Evolutionary conservation across 352 stramenopile species (phyloP).

Genomic region (Globisporangium takayamanum): DNA sequence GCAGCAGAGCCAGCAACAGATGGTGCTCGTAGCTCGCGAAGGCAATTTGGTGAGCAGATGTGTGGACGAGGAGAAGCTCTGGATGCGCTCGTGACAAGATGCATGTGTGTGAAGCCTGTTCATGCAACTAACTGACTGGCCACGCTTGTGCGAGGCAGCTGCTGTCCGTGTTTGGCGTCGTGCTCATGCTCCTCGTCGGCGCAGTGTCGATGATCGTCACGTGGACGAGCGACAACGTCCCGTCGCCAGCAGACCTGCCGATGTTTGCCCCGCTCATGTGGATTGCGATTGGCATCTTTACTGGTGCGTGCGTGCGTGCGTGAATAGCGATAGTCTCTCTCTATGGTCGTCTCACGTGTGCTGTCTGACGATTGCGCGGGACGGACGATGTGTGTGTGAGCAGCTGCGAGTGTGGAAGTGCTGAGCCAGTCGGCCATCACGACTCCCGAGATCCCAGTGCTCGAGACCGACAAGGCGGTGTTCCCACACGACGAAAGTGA

Average conservation of each 20-base stretch:
- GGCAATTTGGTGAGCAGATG: conserved; percentile 38
- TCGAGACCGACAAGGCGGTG: conserved; percentile 49
- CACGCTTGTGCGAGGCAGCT: conserved; percentile 22
- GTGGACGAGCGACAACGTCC: conserved; percentile 45
- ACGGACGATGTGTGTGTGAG: not conserved
- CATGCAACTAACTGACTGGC: not conserved
- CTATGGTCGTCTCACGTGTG: not conserved
- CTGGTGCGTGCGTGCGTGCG: conserved; percentile 22
- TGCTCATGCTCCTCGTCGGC: conserved; percentile 62
- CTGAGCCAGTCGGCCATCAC: conserved; percentile 20
- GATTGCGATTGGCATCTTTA: conserved; percentile 75
- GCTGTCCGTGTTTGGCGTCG: conserved; percentile 57
- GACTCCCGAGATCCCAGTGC: conserved; percentile 25
- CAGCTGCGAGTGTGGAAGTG: conserved; percentile 47
- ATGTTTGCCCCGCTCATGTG: conserved; percentile 81
- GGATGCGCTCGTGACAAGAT: not conserved
- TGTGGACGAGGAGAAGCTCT: not conserved
- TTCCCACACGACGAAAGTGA: conserved; percentile 49
- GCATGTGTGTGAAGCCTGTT: not conserved
- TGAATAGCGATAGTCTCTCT: not conserved
- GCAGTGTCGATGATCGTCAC: conserved; percentile 49
- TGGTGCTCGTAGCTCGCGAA: conserved; percentile 32
- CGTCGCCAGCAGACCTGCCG: conserved; percentile 40
- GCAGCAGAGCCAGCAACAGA: conserved; percentile 33
- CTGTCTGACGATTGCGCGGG: not conserved